Percentiles rank a stretch among this genome's conserved stretches.
Conservation (phyloP, 2,329 filamentous ascomycete species). For the Colletotrichum viniferum region DNA sequence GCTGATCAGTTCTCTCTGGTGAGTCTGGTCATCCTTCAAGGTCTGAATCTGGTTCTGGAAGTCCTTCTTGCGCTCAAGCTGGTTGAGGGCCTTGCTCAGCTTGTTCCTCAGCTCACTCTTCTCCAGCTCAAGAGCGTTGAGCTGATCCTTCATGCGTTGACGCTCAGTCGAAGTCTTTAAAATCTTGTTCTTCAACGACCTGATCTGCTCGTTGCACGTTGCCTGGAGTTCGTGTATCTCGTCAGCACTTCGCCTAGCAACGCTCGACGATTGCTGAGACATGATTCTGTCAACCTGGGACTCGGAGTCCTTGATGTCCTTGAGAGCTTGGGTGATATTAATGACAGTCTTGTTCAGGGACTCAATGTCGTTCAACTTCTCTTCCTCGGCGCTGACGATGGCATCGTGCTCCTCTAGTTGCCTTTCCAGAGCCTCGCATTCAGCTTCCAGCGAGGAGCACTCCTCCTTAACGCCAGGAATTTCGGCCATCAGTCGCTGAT, state of each 20-base stretch:
- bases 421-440: conserved; percentile 64
- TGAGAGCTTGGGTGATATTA: conserved; percentile 74
- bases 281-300: conserved; percentile 76
- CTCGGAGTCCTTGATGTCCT: conserved; percentile 74
- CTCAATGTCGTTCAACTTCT: conserved; percentile 74
- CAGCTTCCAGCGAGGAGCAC: conserved; percentile 62
- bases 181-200: conserved; percentile 66
- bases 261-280: conserved; percentile 75
- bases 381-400: conserved; percentile 66
- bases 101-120: conserved; percentile 76
- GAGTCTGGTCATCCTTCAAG: conserved; percentile 68
- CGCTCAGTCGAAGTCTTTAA: conserved; percentile 71
- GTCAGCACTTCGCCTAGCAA: conserved; percentile 72
- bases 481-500: conserved; percentile 71
- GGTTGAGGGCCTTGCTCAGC: conserved; percentile 71
- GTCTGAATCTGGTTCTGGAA: conserved; percentile 75
- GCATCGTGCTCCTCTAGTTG: conserved; percentile 72
- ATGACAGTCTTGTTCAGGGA: conserved; percentile 76
- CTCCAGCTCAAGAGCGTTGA: conserved; percentile 77
- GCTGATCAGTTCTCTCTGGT: conserved; percentile 73
- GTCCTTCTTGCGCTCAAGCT: conserved; percentile 81
- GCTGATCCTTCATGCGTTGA: conserved; percentile 71
- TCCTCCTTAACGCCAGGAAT: conserved; percentile 73
- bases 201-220: conserved; percentile 68
- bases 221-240: conserved; percentile 83